These are phyloP conservation scores for Penicillium pulvis DNA, from an alignment of 495 filamentous ascomycete genomes.

Conservation along the genomic window DNA sequence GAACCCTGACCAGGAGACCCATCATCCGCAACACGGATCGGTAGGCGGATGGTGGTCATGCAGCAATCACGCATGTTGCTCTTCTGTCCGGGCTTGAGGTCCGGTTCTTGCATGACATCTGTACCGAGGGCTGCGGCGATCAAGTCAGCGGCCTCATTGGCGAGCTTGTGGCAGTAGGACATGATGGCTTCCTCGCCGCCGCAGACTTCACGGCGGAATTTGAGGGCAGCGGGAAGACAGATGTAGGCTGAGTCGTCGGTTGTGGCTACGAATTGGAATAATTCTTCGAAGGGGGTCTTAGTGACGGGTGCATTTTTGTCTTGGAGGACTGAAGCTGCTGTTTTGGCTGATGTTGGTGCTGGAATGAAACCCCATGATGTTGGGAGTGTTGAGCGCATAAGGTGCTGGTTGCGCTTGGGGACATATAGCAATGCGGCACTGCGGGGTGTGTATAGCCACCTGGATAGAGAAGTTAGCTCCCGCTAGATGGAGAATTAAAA, in stretches of 20 bases:
- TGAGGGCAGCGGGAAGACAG: conserved; percentile 68
- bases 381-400: conserved; percentile 75
- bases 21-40: conserved; percentile 48
- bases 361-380: conserved; percentile 62
- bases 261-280: conserved; percentile 81
- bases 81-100: conserved; percentile 49
- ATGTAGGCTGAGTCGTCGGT: conserved; percentile 70
- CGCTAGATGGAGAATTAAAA: neutral
- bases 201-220: conserved; percentile 65
- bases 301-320: conserved; percentile 43
- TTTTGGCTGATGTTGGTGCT: conserved; percentile 29
- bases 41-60: conserved; percentile 74
- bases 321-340: conserved; percentile 39
- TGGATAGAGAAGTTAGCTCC: conserved; percentile 17
- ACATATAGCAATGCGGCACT: conserved; percentile 81
- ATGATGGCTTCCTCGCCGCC: conserved; percentile 75
- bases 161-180: conserved; percentile 58
- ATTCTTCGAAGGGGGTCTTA: conserved; percentile 62
- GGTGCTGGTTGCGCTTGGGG: conserved; percentile 65
- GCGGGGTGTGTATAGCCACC: conserved; percentile 86
- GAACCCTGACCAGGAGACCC: conserved; percentile 8
- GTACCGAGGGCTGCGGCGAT: conserved; percentile 68
- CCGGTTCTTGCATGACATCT: conserved; percentile 57
- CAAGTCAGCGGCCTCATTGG: conserved; percentile 56
- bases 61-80: conserved; percentile 51